Base-by-base conservation (phyloP, 805 yeast species). In the Wickerhamiella sorbophila region DNA sequence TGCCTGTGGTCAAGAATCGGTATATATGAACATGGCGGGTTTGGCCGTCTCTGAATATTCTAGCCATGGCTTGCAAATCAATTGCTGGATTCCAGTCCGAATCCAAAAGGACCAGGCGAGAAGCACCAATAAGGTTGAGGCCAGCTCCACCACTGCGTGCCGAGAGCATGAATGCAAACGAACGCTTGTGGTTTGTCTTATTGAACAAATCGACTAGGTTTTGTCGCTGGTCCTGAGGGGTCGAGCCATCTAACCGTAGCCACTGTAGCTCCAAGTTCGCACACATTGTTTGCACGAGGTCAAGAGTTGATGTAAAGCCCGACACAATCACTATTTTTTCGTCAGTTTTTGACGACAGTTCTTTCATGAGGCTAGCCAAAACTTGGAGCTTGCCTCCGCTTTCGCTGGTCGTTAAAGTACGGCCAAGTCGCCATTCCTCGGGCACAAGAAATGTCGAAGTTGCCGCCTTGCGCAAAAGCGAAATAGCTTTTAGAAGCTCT, bases 11-110 rank as follows among this genome's bases (percentile, higher is more conserved):
- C 34, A 91, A 61, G 16, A 91, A 59, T 49, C 98, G 68, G 55
- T 91, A 91, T 24, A 88, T 77, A 55, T 65, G 79, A 9, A 86
- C 91, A 0, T 84, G 84, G 37, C 62, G 70, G 38, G 61, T 72
- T 57, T 91, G 98, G 0, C 98, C 98, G 58, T 88, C 96, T 52
- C 98, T 67, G 55, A 88, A 95, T 5, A 91, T 77, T 48, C 98
- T 65, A 1, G 96, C 94, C 93, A 88, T 83, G 0, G 96, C 94
- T 58, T 91, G 98, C 58, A 91, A 97, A 57, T 88, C 98, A 1
- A 95, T 79, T 0, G 98, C 97, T 0, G 98, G 98, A 55, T 88
- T 88, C 98, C 98, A 91, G 58, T 91, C 98, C 0, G 81, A 81
- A 57, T 91, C 98, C 56, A 91, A 67, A 38, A 91, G 64, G 17